Base-by-base conservation (phyloP, 2,329 filamentous ascomycete species). In the Colletotrichum acutatum region DNA sequence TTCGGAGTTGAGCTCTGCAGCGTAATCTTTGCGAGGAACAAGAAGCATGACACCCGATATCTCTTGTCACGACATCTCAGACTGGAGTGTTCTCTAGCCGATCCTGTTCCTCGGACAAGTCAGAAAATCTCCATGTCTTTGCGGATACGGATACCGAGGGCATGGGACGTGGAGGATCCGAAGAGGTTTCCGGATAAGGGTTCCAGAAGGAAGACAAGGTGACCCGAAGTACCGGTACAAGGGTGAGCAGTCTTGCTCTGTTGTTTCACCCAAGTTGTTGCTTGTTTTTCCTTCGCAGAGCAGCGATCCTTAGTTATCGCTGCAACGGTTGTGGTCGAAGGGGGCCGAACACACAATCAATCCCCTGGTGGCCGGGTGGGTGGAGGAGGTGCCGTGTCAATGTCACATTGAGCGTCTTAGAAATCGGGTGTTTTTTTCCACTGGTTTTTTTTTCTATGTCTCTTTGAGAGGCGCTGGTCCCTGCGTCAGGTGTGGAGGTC, bases 211-310 rank as follows among this genome's bases (percentile, higher is more conserved):
- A 28, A 22, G 26, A 69, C 54, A 54, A 70, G 56, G 66, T 24
- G 66, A 19, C 19, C 54, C 49, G 59, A 61, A 66, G 61, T 73
- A 26, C 56, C 61, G 66, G 30, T 34, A 57, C 71, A 54, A 24
- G 66, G 71, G 65, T 73, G 66, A 34, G 34, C 22, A 49, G 22
- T 73, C 28, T 60, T 72, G 26, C 65, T 56, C 46, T 57, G 24
- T 65, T 42, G 66, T 70, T 72, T 65, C 46, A 37, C 12, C 5
- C 53, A 52, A 70, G 32, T 28, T 37, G 65, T 22, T 72, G 52
- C 37, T 64, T 56, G 63, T 42, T 61, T 69, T 69, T 34, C 11
- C n/a, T n/a, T 64, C 32, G 24, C 32, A 16, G 37, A 16, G 14
- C 5, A 42, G 37, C 37, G 14, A 42, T 42, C 3, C 37, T 14